phyloP scores from a whole-genome alignment of 2,329 filamentous ascomycete genomes.

The Bipolaris cookei region DNA sequence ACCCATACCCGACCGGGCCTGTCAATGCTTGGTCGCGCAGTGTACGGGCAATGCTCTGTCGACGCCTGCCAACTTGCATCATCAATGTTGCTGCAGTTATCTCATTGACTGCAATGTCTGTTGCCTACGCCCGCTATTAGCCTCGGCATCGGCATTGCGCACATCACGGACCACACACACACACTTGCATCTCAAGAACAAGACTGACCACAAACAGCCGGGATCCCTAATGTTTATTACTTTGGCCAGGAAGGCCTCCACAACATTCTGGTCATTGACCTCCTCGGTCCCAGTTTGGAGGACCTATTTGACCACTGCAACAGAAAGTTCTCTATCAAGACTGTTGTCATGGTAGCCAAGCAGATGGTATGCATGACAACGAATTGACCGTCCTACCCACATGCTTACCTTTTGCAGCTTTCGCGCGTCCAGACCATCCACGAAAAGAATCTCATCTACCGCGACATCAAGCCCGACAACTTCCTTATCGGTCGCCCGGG shows the following conservation, averaged over 20 bases:
- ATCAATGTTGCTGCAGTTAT: background rate
- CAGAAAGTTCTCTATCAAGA: constrained; percentile 93
- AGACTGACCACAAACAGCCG: constrained; percentile 64
- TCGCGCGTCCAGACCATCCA: constrained; percentile 94
- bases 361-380: constrained; percentile 77
- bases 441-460: constrained; percentile 98
- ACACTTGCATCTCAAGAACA: background rate
- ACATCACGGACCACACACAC: background rate
- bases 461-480: constrained; percentile 99
- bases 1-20: background rate
- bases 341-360: constrained; percentile 98
- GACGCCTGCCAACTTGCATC: background rate
- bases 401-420: constrained; percentile 60
- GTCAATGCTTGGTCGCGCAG: background rate
- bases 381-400: background rate
- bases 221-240: constrained; percentile 99
- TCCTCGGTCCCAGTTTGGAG: constrained; percentile 92
- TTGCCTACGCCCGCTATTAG: background rate
- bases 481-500: constrained; percentile 93
- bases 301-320: constrained; percentile 98
- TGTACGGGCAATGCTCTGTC: background rate
- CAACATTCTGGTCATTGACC: constrained; percentile 97
- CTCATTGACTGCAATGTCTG: background rate
- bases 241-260: constrained; percentile 98
- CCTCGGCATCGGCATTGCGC: background rate